Percentiles rank a stretch among this genome's conserved stretches.
Evolutionary conservation across 1,139 yeast species (phyloP).

Genomic region (Suhomyces bribrorum): DNA sequence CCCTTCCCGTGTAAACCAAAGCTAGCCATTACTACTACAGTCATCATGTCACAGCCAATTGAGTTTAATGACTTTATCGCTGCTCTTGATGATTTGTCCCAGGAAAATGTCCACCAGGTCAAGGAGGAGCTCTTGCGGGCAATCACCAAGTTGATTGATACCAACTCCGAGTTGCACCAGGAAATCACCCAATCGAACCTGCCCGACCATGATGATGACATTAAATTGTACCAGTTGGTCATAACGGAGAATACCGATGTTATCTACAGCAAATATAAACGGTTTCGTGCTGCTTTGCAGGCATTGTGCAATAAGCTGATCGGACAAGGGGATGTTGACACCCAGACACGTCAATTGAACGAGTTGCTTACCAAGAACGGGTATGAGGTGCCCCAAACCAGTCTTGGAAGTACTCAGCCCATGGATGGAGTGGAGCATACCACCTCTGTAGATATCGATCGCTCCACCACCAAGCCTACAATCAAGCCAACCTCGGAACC

Average conservation of each 20-base stretch:
- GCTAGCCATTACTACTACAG: not conserved
- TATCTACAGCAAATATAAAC: slow-evolving; percentile 15
- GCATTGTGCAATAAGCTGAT: slow-evolving; percentile 8
- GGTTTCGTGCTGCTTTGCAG: slow-evolving; percentile 2
- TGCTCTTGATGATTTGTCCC: slow-evolving; percentile 39
- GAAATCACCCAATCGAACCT: slow-evolving; percentile 27
- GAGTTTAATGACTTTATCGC: slow-evolving; percentile 26
- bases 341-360: slow-evolving; percentile 1
- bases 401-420: not conserved
- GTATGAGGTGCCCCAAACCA: not conserved
- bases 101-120: slow-evolving; percentile 29
- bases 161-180: slow-evolving; percentile 30
- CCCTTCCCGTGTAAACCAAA: too few relatives aligned
- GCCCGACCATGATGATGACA: slow-evolving; percentile 6
- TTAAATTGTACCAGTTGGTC: slow-evolving; percentile 20
- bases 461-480: too few relatives aligned
- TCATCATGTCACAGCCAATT: slow-evolving; percentile 25
- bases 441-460: too few relatives aligned
- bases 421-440: not conserved
- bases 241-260: slow-evolving; percentile 37
- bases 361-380: slow-evolving; percentile 3
- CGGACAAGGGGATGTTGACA: slow-evolving; percentile 1
- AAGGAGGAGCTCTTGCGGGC: slow-evolving; percentile 29
- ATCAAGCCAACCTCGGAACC: too few relatives aligned
- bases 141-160: slow-evolving; percentile 31